Evolutionary conservation across 371 early-diverging fungal genomes (phyloP).

Genomic region (Agmasoma carcini): DNA sequence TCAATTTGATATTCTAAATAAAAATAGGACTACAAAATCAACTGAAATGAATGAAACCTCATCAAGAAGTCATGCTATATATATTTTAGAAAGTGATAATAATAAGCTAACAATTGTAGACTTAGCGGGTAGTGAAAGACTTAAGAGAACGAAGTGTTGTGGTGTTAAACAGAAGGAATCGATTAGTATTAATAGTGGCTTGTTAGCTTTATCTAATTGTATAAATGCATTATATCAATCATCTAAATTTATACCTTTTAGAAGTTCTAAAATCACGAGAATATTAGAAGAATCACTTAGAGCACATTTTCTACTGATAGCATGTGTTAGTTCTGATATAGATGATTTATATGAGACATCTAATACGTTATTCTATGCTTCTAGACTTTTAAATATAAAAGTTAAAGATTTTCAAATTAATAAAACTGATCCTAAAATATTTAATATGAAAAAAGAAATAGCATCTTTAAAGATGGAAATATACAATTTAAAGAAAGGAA

Average conservation of each 20-base stretch:
- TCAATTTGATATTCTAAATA: slow-evolving; percentile 68
- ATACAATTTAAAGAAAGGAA: slow-evolving; percentile 26
- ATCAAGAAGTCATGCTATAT: slow-evolving; percentile 88
- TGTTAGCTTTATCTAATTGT: slow-evolving; percentile 89
- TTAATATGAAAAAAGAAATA: slow-evolving; percentile 6
- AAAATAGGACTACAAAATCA: slow-evolving; percentile 68
- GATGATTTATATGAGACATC: slow-evolving; percentile 68
- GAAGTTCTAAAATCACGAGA: slow-evolving; percentile 87
- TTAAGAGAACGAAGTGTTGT: slow-evolving; percentile 77
- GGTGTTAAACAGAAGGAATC: slow-evolving; percentile 86
- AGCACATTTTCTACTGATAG: slow-evolving; percentile 72
- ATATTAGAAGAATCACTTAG: slow-evolving; percentile 83
- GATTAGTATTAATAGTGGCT: slow-evolving; percentile 86
- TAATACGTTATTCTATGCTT: slow-evolving; percentile 64
- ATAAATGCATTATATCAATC: slow-evolving; percentile 76
- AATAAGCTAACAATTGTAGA: slow-evolving; percentile 68
- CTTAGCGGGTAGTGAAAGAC: slow-evolving; percentile 91
- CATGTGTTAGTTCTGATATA: slow-evolving; percentile 68
- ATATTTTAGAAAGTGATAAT: slow-evolving; percentile 45
- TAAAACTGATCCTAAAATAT: neutral
- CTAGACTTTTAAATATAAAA: slow-evolving; percentile 45
- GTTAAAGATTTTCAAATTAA: slow-evolving; percentile 18
- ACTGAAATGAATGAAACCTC: slow-evolving; percentile 89
- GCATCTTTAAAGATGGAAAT: slow-evolving; percentile 44
- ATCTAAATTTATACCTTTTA: slow-evolving; percentile 71